phyloP scores from a whole-genome alignment of 345 rosid genomes.

The Boechera divaricarpa region DNA sequence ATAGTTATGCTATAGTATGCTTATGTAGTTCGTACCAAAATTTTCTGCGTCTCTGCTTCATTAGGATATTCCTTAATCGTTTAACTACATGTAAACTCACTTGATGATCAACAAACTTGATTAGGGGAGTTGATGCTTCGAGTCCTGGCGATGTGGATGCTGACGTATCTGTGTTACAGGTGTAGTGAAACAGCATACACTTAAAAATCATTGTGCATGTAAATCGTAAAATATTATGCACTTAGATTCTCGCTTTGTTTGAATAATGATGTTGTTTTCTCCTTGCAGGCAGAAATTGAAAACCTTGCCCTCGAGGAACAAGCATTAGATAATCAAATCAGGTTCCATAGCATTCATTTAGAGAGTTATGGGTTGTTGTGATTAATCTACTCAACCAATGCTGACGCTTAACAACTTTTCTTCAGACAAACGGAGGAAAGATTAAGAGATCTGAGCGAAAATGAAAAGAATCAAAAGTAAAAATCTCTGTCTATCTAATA shows the following conservation, averaged over 20 bases:
- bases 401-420: conserved; percentile 47
- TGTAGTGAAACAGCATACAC: conserved; percentile 32
- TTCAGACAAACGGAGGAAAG: conserved; percentile 86
- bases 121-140: conserved; percentile 78
- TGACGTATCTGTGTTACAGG: conserved; percentile 72
- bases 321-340: conserved; percentile 76
- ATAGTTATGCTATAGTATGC: conserved; percentile 31
- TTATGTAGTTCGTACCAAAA: conserved; percentile 38
- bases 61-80: conserved; percentile 29
- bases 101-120: conserved; percentile 45
- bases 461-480: conserved; percentile 82
- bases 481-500: conserved; percentile 21
- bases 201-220: conserved; percentile 11
- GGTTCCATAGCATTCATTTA: conserved; percentile 55
- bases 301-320: conserved; percentile 74
- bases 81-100: conserved; percentile 43
- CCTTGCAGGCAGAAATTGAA: conserved; percentile 77
- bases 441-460: conserved; percentile 76
- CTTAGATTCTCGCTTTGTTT: conserved; percentile 16
- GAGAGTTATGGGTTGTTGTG: conserved; percentile 25
- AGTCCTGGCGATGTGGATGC: conserved; percentile 63
- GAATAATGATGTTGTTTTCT: conserved; percentile 37
- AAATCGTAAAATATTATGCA: background rate
- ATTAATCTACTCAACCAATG: conserved; percentile 36
- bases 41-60: conserved; percentile 19